phyloP scores from a whole-genome alignment of 1,284 basidiomycete genomes.

The Apiotrichum akiyoshidainum region DNA sequence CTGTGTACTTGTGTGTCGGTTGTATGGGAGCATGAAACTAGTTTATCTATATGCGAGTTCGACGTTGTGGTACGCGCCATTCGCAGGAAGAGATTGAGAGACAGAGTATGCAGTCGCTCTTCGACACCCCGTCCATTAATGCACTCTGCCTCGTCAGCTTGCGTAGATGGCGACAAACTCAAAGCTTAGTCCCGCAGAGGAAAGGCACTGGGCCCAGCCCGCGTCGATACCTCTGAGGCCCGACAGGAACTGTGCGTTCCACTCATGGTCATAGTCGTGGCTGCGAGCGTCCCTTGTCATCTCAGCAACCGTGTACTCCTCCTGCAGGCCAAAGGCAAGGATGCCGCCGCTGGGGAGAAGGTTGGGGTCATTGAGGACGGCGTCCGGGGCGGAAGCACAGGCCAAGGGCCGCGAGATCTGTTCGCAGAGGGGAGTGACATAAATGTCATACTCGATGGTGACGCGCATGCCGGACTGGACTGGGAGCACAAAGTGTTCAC shows the following conservation, averaged over 20 bases:
- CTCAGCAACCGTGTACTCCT: constrained; percentile 45
- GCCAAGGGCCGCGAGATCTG: not conserved
- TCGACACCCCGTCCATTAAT: no score
- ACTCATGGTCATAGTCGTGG: no score
- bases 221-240: not conserved
- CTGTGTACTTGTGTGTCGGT: no score
- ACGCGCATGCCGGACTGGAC: constrained; percentile 53
- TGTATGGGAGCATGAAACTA: no score
- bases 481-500: constrained; percentile 53
- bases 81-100: no score
- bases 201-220: not conserved
- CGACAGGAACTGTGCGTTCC: not conserved
- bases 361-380: constrained; percentile 16
- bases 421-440: constrained; percentile 12
- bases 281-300: no score
- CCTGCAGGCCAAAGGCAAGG: constrained; percentile 51
- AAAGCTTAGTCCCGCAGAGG: not conserved
- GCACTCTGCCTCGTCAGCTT: no score
- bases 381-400: constrained; percentile 27
- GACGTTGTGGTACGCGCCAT: no score
- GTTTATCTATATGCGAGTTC: no score
- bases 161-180: not conserved
- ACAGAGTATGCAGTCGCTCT: no score
- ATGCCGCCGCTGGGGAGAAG: constrained; percentile 35
- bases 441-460: constrained; percentile 51